phyloP scores from a whole-genome alignment of 2,329 filamentous ascomycete species.

The Monilinia polystroma region DNA sequence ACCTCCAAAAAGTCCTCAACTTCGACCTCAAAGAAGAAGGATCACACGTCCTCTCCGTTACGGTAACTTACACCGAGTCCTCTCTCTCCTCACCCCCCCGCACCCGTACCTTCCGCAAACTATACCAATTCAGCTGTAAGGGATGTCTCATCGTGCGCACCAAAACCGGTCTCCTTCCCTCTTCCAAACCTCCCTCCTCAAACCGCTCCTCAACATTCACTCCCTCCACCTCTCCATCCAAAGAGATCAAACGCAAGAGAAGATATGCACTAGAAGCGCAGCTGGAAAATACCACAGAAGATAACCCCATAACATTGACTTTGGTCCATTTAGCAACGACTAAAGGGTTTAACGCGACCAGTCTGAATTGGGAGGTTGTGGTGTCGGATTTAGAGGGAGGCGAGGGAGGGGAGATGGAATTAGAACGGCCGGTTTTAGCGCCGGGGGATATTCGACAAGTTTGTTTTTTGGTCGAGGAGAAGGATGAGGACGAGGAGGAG shows the following conservation, averaged over 20 bases:
- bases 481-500: constrained; percentile 30
- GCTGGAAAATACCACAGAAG: constrained; percentile 82
- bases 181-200: background rate
- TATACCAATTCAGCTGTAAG: constrained; percentile 96
- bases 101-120: constrained; percentile 78
- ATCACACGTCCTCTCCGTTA: constrained; percentile 88
- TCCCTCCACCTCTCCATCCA: background rate
- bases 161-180: constrained; percentile 64
- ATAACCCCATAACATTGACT: constrained; percentile 78
- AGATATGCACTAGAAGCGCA: constrained; percentile 86
- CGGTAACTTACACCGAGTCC: constrained; percentile 90
- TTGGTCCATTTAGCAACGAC: constrained; percentile 56
- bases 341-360: constrained; percentile 50
- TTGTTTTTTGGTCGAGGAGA: constrained; percentile 57
- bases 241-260: constrained; percentile 22
- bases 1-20: constrained; percentile 72
- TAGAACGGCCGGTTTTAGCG: constrained; percentile 59
- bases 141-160: constrained; percentile 86
- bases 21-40: constrained; percentile 94
- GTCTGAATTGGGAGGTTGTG: constrained; percentile 56
- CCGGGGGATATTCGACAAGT: constrained; percentile 65
- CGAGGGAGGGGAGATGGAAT: constrained; percentile 38
- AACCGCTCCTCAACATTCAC: constrained; percentile 31
- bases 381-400: constrained; percentile 24
- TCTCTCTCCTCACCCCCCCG: constrained; percentile 52